phyloP scores from a whole-genome alignment of 1,284 basidiomycete species.

The Tylopilus sp. region DNA sequence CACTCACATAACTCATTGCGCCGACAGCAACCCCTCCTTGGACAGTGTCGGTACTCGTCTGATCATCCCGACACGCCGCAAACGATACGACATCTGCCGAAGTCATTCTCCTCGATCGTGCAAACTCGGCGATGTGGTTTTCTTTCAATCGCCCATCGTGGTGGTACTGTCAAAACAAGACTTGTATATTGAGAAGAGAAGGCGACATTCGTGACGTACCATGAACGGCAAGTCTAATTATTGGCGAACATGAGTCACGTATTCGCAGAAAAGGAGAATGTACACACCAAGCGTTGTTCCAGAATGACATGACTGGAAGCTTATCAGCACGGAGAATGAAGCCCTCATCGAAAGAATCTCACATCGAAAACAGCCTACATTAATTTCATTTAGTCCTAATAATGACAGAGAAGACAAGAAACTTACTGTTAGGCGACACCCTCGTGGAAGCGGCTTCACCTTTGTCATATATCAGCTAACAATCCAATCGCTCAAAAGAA shows the following conservation, averaged over 20 bases:
- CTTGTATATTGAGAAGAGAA: background rate
- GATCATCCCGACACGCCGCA: constrained; percentile 77
- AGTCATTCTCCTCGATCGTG: constrained; percentile 38
- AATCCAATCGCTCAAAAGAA: background rate
- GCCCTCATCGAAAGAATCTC: constrained; percentile 20
- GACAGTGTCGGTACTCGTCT: constrained; percentile 65
- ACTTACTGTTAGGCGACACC: constrained; percentile 71
- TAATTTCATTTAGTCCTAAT: background rate
- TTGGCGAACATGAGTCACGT: background rate
- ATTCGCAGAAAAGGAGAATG: background rate
- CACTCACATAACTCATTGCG: constrained; percentile 67
- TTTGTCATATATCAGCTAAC: constrained; percentile 23
- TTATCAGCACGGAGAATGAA: background rate
- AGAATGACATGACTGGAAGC: constrained; percentile 27
- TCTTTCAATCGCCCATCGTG: constrained; percentile 57
- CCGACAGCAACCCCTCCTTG: constrained; percentile 56
- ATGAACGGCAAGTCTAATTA: constrained; percentile 59
- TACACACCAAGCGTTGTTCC: constrained; percentile 29
- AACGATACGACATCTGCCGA: constrained; percentile 60
- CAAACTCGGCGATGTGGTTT: constrained; percentile 42
- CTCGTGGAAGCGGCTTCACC: constrained; percentile 58
- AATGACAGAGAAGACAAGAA: background rate
- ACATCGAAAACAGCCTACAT: constrained; percentile 71
- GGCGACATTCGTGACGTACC: constrained; percentile 37
- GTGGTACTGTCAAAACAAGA: constrained; percentile 49